These are phyloP conservation scores for Melastoma candidum DNA, from an alignment of 441 rosid genomes.

Conservation along the genomic window DNA sequence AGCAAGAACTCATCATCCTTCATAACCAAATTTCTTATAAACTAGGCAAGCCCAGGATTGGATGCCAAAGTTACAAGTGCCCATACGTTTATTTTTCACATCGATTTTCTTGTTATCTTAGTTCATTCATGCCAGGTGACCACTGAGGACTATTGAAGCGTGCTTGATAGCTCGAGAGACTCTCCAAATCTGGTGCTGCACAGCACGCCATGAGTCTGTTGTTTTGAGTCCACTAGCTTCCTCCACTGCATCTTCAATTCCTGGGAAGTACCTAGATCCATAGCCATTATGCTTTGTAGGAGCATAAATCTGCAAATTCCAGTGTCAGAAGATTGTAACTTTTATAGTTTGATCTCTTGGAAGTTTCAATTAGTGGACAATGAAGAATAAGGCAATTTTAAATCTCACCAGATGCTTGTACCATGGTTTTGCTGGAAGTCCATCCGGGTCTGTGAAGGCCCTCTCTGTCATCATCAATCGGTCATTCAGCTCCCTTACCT, in stretches of 20 bases:
- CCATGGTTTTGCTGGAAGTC: conserved; percentile 64
- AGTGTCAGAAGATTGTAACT: conserved; percentile 2
- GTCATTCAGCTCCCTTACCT: conserved; percentile 65
- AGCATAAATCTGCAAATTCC: conserved; percentile 38
- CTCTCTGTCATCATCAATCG: conserved; percentile 79
- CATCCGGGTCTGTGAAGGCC: conserved; percentile 71
- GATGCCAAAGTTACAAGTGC: too few species aligned
- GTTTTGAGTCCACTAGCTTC: conserved; percentile 42
- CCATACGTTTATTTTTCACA: background rate
- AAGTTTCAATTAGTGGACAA: background rate
- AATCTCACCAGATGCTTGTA: conserved; percentile 69
- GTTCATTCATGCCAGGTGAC: conserved; percentile 38
- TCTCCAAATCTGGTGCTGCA: conserved; percentile 79
- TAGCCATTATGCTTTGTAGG: conserved; percentile 66
- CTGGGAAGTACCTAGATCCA: conserved; percentile 63
- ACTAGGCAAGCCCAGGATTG: too few species aligned
- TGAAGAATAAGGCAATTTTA: background rate
- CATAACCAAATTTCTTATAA: too few species aligned
- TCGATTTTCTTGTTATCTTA: too few species aligned
- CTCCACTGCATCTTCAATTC: conserved; percentile 53
- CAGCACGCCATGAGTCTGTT: conserved; percentile 40
- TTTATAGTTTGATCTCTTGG: background rate
- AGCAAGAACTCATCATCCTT: too few species aligned
- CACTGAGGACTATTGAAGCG: conserved; percentile 51
- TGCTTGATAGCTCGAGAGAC: conserved; percentile 59